Conservation (phyloP, 352 stramenopile genomes). For the Pythium guiyangense region DNA sequence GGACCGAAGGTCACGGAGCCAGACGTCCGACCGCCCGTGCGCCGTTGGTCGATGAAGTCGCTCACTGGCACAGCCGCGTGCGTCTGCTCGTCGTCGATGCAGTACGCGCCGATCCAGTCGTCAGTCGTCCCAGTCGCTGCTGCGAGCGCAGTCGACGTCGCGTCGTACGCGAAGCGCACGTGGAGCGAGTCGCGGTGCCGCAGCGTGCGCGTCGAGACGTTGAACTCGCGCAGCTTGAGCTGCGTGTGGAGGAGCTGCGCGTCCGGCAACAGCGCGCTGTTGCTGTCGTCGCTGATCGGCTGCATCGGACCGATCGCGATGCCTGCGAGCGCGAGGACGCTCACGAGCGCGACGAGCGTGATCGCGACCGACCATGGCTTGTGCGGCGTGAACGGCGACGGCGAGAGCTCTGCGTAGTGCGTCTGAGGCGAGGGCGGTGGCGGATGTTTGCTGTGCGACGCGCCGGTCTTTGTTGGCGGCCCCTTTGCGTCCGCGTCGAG, state of each 20-base stretch:
- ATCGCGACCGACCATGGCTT: too few relatives aligned
- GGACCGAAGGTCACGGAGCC: too few relatives aligned
- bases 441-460: too few relatives aligned
- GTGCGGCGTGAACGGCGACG: too few relatives aligned
- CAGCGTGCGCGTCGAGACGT: conserved; percentile 21
- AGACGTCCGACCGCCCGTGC: not conserved
- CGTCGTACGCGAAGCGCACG: too few relatives aligned
- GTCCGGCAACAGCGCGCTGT: conserved; percentile 3
- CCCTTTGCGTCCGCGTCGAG: too few relatives aligned
- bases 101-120: conserved; percentile 20
- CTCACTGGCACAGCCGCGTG: conserved; percentile 1
- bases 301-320: conserved; percentile 5
- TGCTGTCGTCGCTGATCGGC: not conserved
- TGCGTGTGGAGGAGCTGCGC: conserved; percentile 7
- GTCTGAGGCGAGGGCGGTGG: too few relatives aligned
- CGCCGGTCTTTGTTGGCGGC: too few relatives aligned
- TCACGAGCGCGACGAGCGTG: too few relatives aligned
- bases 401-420: too few relatives aligned
- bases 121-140: not conserved
- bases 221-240: conserved; percentile 19
- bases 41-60: conserved; percentile 16
- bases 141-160: not conserved
- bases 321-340: not conserved
- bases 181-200: conserved; percentile 27
- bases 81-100: too few relatives aligned